Percentiles rank a stretch among this genome's conserved stretches.
Evolutionary conservation across 805 yeast genomes (phyloP).

Genomic region (Tetrapisispora pingtungensis): DNA sequence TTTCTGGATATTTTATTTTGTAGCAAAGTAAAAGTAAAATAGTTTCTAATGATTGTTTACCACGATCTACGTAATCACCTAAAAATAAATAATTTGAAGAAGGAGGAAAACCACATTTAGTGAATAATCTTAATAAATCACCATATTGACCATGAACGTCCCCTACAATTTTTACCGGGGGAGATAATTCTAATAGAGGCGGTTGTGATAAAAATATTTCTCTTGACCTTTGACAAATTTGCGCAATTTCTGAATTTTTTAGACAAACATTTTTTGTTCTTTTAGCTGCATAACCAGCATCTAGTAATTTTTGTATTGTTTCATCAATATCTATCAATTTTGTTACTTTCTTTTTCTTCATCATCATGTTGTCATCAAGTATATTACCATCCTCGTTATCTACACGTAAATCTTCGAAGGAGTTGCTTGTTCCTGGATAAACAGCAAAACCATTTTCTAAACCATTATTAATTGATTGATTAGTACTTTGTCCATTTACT

Average conservation of each 20-base stretch:
- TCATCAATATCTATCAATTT: conserved; percentile 62
- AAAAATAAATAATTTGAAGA: conserved; percentile 81
- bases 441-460: neutral
- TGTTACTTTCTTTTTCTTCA: conserved; percentile 16
- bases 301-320: conserved; percentile 78
- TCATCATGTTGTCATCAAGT: neutral
- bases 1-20: conserved; percentile 94
- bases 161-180: conserved; percentile 78
- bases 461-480: neutral
- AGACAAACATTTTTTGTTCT: conserved; percentile 82
- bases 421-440: neutral
- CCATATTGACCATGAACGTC: conserved; percentile 97
- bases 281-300: conserved; percentile 94
- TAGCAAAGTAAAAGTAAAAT: conserved; percentile 78
- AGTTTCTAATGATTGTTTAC: conserved; percentile 92
- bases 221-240: conserved; percentile 77
- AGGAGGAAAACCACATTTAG: conserved; percentile 96
- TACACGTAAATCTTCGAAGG: neutral
- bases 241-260: conserved; percentile 80
- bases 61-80: conserved; percentile 97
- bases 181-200: conserved; percentile 67
- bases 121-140: conserved; percentile 81
- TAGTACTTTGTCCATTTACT: neutral
- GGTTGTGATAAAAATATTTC: conserved; percentile 90
- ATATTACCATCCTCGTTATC: neutral